A percentile compares a stretch with the other conserved stretches of the same genome.
These are phyloP conservation scores for Zalaria sp. DNA, from an alignment of 2,329 filamentous ascomycete genomes.

Conservation along the genomic window DNA sequence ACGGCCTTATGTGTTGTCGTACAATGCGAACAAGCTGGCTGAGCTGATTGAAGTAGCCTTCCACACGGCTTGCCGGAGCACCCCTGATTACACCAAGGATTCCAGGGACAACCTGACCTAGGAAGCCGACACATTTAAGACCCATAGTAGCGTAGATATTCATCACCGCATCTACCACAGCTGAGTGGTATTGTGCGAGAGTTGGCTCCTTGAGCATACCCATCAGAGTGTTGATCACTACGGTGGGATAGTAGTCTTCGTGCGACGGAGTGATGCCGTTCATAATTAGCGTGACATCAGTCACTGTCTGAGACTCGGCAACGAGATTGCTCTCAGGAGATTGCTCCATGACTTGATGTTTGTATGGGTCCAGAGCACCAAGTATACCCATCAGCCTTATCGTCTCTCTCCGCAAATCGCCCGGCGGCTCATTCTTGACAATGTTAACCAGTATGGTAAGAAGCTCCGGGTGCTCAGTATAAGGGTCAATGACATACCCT, in stretches of 20 bases:
- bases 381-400: constrained; percentile 95
- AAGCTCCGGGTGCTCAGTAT: constrained; percentile 85
- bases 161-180: constrained; percentile 95
- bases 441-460: constrained; percentile 88
- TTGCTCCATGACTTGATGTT: constrained; percentile 84
- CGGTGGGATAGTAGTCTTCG: constrained; percentile 96
- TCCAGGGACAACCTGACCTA: constrained; percentile 85
- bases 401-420: constrained; percentile 76
- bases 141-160: constrained; percentile 96
- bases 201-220: constrained; percentile 86
- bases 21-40: constrained; percentile 90
- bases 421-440: constrained; percentile 82
- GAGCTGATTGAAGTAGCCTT: constrained; percentile 96
- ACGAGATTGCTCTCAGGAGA: constrained; percentile 67
- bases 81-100: constrained; percentile 82
- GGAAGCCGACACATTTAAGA: constrained; percentile 87
- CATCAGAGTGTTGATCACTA: constrained; percentile 91
- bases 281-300: constrained; percentile 97
- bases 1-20: constrained; percentile 87
- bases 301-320: constrained; percentile 54
- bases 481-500: constrained; percentile 94
- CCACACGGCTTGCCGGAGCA: constrained; percentile 62
- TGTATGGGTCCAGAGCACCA: constrained; percentile 89
- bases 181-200: constrained; percentile 77
- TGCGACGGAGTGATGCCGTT: constrained; percentile 88